phyloP scores from a whole-genome alignment of 352 stramenopile species.

The Pythium insidiosum region DNA sequence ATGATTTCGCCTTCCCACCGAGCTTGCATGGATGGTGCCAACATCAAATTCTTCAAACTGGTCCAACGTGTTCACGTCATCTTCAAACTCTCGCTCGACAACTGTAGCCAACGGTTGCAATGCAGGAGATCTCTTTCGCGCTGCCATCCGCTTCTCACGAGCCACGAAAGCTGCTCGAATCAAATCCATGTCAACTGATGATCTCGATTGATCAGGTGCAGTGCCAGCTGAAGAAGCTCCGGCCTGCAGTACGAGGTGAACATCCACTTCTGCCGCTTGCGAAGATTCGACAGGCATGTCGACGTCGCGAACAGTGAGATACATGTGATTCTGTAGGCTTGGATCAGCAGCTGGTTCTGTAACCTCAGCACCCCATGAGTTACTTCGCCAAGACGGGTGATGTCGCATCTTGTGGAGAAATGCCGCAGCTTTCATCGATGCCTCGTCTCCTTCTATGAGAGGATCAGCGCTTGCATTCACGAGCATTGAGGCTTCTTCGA shows the following conservation, averaged over 20 bases:
- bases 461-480: no score
- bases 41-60: constrained; percentile 76
- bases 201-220: constrained; percentile 9
- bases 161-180: constrained; percentile 56
- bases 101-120: constrained; percentile 20
- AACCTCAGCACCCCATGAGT: constrained; percentile 68
- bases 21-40: constrained; percentile 33
- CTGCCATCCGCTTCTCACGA: constrained; percentile 44
- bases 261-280: constrained; percentile 51
- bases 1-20: constrained; percentile 30
- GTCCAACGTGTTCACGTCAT: constrained; percentile 43
- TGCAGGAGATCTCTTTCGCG: constrained; percentile 34
- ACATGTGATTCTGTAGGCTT: constrained; percentile 62
- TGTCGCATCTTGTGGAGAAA: constrained; percentile 70
- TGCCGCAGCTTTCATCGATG: constrained; percentile 7
- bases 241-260: constrained; percentile 57
- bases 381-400: constrained; percentile 75
- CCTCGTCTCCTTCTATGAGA: no score
- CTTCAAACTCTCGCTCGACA: constrained; percentile 16
- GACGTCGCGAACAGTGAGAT: constrained; percentile 59
- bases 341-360: constrained; percentile 28
- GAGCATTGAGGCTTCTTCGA: constrained; percentile 50
- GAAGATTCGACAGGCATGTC: constrained; percentile 44
- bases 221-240: not conserved
- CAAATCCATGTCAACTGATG: constrained; percentile 5